phyloP scores from a whole-genome alignment of 2,329 filamentous ascomycete genomes.

The Leptographium flavum region DNA sequence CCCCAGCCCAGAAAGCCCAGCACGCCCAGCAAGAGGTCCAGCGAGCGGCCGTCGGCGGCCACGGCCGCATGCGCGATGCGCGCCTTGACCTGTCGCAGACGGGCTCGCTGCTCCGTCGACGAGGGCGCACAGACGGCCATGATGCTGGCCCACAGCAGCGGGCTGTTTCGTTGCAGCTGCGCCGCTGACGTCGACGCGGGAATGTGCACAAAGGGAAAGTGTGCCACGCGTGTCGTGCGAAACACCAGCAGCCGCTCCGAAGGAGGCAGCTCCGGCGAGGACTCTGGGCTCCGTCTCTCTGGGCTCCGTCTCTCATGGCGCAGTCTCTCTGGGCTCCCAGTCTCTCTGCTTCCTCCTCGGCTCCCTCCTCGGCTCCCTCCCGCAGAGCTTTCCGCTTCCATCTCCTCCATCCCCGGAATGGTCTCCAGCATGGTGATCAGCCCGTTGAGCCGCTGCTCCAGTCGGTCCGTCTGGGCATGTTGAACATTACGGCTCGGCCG shows the following conservation, averaged over 20 bases:
- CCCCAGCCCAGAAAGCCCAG: slow-evolving; percentile 19
- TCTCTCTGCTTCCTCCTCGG: too few species aligned
- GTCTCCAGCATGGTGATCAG: neutral
- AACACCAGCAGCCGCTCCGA: neutral
- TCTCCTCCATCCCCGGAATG: neutral
- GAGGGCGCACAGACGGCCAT: slow-evolving; percentile 28
- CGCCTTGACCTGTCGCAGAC: neutral
- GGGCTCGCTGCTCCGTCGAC: slow-evolving; percentile 15
- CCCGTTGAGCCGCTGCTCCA: neutral
- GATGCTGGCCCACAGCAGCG: slow-evolving; percentile 36
- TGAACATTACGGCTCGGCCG: too few species aligned
- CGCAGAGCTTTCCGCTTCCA: too few species aligned
- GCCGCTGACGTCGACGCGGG: slow-evolving; percentile 19
- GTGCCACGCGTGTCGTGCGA: neutral
- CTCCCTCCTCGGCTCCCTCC: too few species aligned
- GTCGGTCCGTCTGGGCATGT: neutral
- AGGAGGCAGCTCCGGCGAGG: too few species aligned
- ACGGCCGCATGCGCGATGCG: slow-evolving; percentile 22
- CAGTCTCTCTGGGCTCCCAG: too few species aligned
- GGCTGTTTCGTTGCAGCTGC: slow-evolving; percentile 23
- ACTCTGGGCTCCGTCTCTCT: too few species aligned
- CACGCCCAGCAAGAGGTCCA: slow-evolving; percentile 35
- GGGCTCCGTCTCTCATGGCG: too few species aligned
- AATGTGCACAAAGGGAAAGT: slow-evolving; percentile 30
- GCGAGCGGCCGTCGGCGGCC: slow-evolving; percentile 26